Conservation (phyloP, 768 basidiomycete species). For the Hirschioporus abietinus region DNA sequence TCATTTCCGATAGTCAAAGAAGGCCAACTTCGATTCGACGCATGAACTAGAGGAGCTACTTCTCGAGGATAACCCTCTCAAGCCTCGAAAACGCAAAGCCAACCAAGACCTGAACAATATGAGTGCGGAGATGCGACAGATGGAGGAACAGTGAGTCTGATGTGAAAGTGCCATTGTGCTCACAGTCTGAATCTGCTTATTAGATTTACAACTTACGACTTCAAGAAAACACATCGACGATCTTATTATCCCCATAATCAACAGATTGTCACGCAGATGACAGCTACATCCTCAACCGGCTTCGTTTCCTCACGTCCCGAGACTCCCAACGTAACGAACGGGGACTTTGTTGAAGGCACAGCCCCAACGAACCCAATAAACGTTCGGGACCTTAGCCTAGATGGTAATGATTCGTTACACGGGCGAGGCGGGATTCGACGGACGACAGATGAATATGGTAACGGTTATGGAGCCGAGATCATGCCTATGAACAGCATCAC, state of each 20-base stretch:
- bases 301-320: slow-evolving; percentile 66
- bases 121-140: slow-evolving; percentile 89
- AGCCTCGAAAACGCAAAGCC: slow-evolving; percentile 87
- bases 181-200: background rate
- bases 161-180: background rate
- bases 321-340: slow-evolving; percentile 42
- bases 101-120: slow-evolving; percentile 78
- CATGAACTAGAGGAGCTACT: slow-evolving; percentile 96
- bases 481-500: background rate
- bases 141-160: slow-evolving; percentile 88
- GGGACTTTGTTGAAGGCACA: background rate
- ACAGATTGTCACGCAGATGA: slow-evolving; percentile 54
- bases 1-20: slow-evolving; percentile 72
- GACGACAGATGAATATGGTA: background rate
- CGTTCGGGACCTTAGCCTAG: slow-evolving; percentile 4
- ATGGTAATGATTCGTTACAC: background rate
- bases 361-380: background rate
- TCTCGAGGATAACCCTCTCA: slow-evolving; percentile 94
- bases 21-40: slow-evolving; percentile 98
- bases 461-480: background rate
- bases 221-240: slow-evolving; percentile 84
- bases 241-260: slow-evolving; percentile 89
- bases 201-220: slow-evolving; percentile 91
- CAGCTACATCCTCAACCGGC: slow-evolving; percentile 71
- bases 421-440: background rate